phyloP scores from a whole-genome alignment of 148 eudicot species.

The Rhododendron williamsianum region DNA sequence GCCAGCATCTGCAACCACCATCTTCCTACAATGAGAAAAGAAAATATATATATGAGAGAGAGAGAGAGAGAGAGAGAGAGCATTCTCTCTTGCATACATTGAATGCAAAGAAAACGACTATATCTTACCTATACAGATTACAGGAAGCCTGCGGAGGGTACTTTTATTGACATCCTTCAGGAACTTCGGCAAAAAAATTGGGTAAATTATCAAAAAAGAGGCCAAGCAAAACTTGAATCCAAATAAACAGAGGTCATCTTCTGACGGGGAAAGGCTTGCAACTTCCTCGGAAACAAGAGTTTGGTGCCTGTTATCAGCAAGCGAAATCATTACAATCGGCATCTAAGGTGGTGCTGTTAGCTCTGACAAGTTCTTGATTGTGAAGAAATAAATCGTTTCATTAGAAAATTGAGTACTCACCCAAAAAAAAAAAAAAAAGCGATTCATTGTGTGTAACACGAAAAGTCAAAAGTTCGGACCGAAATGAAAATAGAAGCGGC shows the following conservation, averaged over 20 bases:
- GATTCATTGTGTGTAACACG: neutral
- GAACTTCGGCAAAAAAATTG: neutral
- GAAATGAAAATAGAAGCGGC: neutral
- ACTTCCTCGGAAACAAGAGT: conserved; percentile 48
- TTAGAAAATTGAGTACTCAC: neutral
- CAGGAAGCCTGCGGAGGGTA: conserved; percentile 7
- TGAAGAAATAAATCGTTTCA: neutral
- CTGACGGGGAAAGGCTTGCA: conserved; percentile 29
- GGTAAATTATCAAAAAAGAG: neutral
- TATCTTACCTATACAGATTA: neutral
- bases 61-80: neutral
- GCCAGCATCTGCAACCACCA: conserved; percentile 10
- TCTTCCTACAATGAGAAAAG: conserved; percentile 6
- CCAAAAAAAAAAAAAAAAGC: no score
- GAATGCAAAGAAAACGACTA: neutral
- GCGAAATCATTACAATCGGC: neutral
- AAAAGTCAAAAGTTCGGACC: neutral
- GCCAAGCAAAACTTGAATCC: conserved; percentile 10
- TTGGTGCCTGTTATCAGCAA: conserved; percentile 32
- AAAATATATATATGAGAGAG: neutral
- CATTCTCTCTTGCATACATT: neutral
- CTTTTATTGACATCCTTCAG: neutral
- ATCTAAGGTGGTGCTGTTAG: neutral
- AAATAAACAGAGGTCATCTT: conserved; percentile 16
- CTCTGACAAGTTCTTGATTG: neutral